These are phyloP conservation scores for Erigeron philadelphicus DNA, from an alignment of 140 eudicot genomes.

Conservation along the genomic window DNA sequence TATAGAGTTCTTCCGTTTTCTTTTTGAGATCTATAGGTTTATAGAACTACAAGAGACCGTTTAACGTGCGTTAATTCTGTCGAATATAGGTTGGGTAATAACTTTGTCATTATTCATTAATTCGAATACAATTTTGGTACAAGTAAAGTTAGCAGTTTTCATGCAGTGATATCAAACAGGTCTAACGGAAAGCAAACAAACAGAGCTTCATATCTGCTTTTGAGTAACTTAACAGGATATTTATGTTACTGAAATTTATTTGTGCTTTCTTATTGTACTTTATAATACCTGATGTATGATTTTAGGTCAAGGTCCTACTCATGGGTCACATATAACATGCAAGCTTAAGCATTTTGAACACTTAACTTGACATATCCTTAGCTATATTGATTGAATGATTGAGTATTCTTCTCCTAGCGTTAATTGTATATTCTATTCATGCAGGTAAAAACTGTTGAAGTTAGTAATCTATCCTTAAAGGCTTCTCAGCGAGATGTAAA, in stretches of 20 bases:
- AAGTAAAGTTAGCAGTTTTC: not conserved
- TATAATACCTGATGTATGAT: not conserved
- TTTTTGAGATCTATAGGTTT: not conserved
- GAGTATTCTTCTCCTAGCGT: no score
- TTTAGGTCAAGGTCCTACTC: not conserved
- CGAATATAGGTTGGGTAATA: not conserved
- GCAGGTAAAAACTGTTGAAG: slow-evolving; percentile 73
- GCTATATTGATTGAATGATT: not conserved
- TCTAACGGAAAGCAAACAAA: slow-evolving; percentile 19
- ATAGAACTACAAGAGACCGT: not conserved
- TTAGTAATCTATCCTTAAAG: slow-evolving; percentile 74
- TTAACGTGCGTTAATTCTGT: not conserved
- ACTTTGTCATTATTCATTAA: no score
- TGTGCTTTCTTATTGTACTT: not conserved
- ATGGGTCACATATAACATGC: not conserved
- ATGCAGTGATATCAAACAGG: not conserved
- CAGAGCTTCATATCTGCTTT: not conserved
- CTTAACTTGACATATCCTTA: not conserved
- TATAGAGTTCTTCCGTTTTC: not conserved
- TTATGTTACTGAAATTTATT: not conserved
- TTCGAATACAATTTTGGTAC: not conserved
- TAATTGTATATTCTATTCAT: slow-evolving; percentile 2
- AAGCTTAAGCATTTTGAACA: not conserved
- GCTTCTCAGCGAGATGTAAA: slow-evolving; percentile 67
- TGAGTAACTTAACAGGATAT: not conserved